Evolutionary conservation across 2,329 filamentous ascomycete species (phyloP).

Genomic region (Fusarium sp.): DNA sequence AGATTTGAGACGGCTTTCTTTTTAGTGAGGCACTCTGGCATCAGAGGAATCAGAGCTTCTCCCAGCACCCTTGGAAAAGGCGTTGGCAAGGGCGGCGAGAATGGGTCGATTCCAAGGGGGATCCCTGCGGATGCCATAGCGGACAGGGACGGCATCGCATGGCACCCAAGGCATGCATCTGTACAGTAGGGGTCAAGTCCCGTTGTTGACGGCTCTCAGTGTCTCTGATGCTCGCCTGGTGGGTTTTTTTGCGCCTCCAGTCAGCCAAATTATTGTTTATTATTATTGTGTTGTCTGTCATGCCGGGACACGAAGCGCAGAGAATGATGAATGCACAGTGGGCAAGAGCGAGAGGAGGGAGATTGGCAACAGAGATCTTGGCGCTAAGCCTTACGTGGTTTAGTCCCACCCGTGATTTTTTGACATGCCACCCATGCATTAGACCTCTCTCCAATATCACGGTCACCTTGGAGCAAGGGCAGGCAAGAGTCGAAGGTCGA

Average conservation of each 20-base stretch:
- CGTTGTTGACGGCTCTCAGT: slow-evolving; percentile 35
- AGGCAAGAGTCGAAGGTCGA: not conserved
- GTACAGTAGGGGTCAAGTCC: slow-evolving; percentile 26
- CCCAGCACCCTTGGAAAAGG: slow-evolving; percentile 14
- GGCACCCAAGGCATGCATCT: slow-evolving; percentile 27
- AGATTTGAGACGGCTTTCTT: slow-evolving; percentile 40
- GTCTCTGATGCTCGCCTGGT: slow-evolving; percentile 20
- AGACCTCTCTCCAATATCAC: slow-evolving; percentile 35
- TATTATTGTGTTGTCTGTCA: slow-evolving; percentile 32
- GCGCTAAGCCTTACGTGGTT: slow-evolving; percentile 26
- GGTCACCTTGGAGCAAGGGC: slow-evolving; percentile 23
- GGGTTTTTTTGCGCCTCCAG: slow-evolving; percentile 21
- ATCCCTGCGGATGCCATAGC: slow-evolving; percentile 30
- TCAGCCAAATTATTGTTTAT: slow-evolving; percentile 24
- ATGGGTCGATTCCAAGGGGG: slow-evolving; percentile 38
- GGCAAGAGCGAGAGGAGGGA: slow-evolving; percentile 26
- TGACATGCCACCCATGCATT: slow-evolving; percentile 36
- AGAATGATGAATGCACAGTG: slow-evolving; percentile 10
- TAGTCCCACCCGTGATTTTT: slow-evolving; percentile 42
- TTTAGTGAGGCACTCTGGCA: slow-evolving; percentile 42
- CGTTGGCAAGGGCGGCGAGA: slow-evolving; percentile 22
- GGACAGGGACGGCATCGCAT: slow-evolving; percentile 23
- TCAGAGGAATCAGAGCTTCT: slow-evolving; percentile 45
- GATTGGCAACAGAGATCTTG: slow-evolving; percentile 34
- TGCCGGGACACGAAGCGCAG: slow-evolving; percentile 11